Base-by-base conservation (phyloP, 768 basidiomycete species). In the Boletus tomentosulus region DNA sequence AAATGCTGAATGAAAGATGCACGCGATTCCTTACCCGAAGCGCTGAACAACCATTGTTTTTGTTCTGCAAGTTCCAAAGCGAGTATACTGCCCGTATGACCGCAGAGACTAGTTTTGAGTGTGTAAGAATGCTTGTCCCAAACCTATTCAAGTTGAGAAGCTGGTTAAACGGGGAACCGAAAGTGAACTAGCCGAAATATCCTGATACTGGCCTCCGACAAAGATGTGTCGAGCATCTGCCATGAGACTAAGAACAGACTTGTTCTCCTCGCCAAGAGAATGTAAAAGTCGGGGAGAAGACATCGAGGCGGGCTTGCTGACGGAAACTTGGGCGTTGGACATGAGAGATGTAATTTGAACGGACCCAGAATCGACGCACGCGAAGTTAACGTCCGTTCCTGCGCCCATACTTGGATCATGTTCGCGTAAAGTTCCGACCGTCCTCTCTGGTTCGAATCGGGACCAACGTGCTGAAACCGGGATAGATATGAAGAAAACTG, bases 11-110 rank as follows among this genome's bases (percentile, higher is more conserved):
- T 16, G 35, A 45, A 47, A 44, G 10, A 22, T 43, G 37, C 46
- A 44, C 2, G 34, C 1, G 33, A 50, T 11, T 62, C 78, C 54
- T 44, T 66, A 89, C 92, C 89, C 44, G 92, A 93, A 5, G 92
- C 86, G 58, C 93, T 96, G 64, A 97, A 89, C 27, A 97, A 66
- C 93, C 93, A 96, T 44, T 80, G 74, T 63, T 83, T 86, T 51
- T 89, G 86, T 50, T 80, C 71, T 7, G 86, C 87, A 57, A 88
- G 81, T 61, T 88, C 86, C 45, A 97, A 73, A 9, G 86, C 85
- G 22, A 97, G 76, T 2, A 97, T 85, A 57, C 89, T 90, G 7
- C 88, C 91, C 0, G 85, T 86, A 66, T 96, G 94, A 3, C 93
- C 94, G 16, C 78, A 73, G 11, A 96, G 77, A 13, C 82, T 83